Percentiles rank a stretch among this genome's conserved stretches.
Evolutionary conservation across 2,329 filamentous ascomycete species (phyloP).

Genomic region (Microcyclospora tardicrescens): DNA sequence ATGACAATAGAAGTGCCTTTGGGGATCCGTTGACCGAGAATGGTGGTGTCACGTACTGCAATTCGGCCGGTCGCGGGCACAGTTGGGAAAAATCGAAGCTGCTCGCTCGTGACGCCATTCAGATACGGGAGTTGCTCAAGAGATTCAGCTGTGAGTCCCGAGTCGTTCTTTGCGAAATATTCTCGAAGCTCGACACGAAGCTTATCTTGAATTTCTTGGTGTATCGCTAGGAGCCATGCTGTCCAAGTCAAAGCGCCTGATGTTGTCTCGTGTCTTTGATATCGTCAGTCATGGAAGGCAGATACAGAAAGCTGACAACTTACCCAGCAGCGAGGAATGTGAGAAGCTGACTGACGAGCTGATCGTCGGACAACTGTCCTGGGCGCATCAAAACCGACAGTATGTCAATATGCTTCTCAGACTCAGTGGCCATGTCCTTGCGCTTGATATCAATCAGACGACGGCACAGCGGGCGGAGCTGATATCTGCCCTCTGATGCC

Average conservation of each 20-base stretch:
- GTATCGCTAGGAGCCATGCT: constrained; percentile 52
- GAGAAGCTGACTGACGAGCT: constrained; percentile 40
- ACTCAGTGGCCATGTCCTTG: constrained; percentile 21
- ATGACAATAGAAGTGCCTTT: constrained; percentile 47
- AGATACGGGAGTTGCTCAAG: constrained; percentile 64
- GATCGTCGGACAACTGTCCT: constrained; percentile 38
- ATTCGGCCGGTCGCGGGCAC: constrained; percentile 9
- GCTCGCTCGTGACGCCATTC: constrained; percentile 60
- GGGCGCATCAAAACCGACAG: constrained; percentile 38
- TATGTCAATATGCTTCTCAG: constrained; percentile 26
- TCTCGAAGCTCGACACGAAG: constrained; percentile 35
- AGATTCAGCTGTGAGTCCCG: constrained; percentile 35
- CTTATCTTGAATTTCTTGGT: constrained; percentile 31
- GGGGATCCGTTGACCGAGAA: constrained; percentile 4
- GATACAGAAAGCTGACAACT: background rate
- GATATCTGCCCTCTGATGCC: constrained; percentile 28
- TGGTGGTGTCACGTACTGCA: constrained; percentile 8
- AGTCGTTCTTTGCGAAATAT: constrained; percentile 23
- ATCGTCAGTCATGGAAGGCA: background rate
- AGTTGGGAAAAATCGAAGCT: constrained; percentile 11
- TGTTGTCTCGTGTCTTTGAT: constrained; percentile 55
- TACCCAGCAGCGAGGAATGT: constrained; percentile 40
- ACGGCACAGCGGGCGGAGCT: constrained; percentile 24
- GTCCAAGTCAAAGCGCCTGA: constrained; percentile 62
- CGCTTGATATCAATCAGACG: constrained; percentile 23